Base-by-base conservation (phyloP, 108 stramenopile genomes). In the Cylindrotheca fusiformis region DNA sequence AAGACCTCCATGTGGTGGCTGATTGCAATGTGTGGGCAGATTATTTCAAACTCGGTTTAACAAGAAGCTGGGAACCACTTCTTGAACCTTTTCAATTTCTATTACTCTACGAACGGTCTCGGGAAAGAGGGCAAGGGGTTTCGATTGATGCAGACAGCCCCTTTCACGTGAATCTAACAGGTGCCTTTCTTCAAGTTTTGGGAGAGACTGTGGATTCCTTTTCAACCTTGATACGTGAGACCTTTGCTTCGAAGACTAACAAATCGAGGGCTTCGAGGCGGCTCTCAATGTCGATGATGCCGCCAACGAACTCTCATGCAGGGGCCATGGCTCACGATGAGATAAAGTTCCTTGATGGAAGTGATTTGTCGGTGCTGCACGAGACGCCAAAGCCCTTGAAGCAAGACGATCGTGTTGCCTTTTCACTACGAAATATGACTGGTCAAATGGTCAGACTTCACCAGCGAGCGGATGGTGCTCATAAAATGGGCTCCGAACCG, bases 21-120 rank as follows among this genome's bases (percentile, higher is more conserved):
- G 54, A 77, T 10, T 45, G 75, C 17, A 55, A 58, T n/a, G 28
- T 93, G 19, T 97, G 96, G 85, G 72, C 85, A 20, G 96, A 98
- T 47, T 96, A 96, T 60, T 98, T 97, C 74, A 98, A 98, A 71
- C 79, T 88, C 54, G 88, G 86, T 32, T 56, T 85, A 23, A 87
- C 90, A 27, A 91, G 94, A 65, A 95, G 94, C 64, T 98, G 97
- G 97, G 94, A 98, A 71, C 93, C 93, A 4, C 67, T 96, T 6
- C 26, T 98, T 12, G 97, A 98, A 68, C 93, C 96, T 14, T 92
- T 82, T 58, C 65, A 59, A 32, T 89, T 76, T 63, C 36, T 74
- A 14, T 45, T 79, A 18, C 46, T 93, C 52, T 83, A 85, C 63
- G 91, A 95, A 67, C 73, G 65, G 21, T 83, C 84, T 18, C 53